Evolutionary conservation across 2,329 filamentous ascomycete species (phyloP).

Genomic region (Endoconidiophora laricicola): DNA sequence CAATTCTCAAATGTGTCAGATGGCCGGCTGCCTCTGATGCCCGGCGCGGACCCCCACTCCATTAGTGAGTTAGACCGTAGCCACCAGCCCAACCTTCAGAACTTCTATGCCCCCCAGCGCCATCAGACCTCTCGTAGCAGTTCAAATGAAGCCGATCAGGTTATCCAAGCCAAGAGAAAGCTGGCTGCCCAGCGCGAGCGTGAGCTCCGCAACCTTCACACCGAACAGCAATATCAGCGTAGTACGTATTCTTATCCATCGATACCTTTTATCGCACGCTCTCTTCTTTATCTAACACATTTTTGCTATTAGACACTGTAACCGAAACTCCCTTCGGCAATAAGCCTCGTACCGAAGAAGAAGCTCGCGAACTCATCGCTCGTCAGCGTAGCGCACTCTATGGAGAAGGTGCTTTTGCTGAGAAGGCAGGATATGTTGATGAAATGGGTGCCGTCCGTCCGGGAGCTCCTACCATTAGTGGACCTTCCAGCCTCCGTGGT

Average conservation of each 20-base stretch:
- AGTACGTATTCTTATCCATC: slow-evolving; percentile 45
- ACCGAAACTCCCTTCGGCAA: slow-evolving; percentile 23
- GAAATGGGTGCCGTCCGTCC: slow-evolving; percentile 47
- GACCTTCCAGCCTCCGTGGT: slow-evolving; percentile 49
- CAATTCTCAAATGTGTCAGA: slow-evolving; percentile 30
- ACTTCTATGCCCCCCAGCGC: slow-evolving; percentile 85
- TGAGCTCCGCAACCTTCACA: slow-evolving; percentile 98
- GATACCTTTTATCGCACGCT: background rate
- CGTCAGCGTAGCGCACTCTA: slow-evolving; percentile 92
- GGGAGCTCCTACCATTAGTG: slow-evolving; percentile 49
- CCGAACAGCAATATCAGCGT: slow-evolving; percentile 99
- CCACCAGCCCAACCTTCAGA: slow-evolving; percentile 56
- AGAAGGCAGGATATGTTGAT: slow-evolving; percentile 49
- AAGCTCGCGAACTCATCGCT: slow-evolving; percentile 87
- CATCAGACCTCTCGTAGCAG: slow-evolving; percentile 59
- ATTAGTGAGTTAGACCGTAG: slow-evolving; percentile 66
- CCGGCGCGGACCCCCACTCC: slow-evolving; percentile 61
- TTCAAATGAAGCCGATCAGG: slow-evolving; percentile 84
- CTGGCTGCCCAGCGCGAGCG: slow-evolving; percentile 98
- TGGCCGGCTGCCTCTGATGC: slow-evolving; percentile 36
- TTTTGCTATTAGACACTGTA: slow-evolving; percentile 30
- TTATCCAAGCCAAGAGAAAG: slow-evolving; percentile 97
- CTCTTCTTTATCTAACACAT: background rate
- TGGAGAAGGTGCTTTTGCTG: slow-evolving; percentile 56
- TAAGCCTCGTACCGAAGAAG: slow-evolving; percentile 90